phyloP scores from a whole-genome alignment of 2,329 filamentous ascomycete species.

The Hypoxylon sp. region DNA sequence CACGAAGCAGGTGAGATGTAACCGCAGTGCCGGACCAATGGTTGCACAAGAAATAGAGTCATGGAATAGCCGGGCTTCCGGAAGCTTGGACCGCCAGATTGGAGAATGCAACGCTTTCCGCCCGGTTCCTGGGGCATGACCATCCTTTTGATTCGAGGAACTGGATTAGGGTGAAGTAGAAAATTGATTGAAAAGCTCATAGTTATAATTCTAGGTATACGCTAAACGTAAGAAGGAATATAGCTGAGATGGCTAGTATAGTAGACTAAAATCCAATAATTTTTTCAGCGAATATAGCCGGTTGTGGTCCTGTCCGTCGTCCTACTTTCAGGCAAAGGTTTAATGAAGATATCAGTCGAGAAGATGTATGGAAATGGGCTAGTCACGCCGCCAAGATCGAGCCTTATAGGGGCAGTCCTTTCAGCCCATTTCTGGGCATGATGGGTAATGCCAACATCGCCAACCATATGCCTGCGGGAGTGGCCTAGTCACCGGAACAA shows the following conservation, averaged over 20 bases:
- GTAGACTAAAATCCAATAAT: constrained; percentile 21
- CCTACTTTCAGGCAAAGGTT: constrained; percentile 17
- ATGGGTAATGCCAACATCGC: constrained; percentile 10
- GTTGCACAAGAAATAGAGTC: constrained; percentile 1
- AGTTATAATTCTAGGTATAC: constrained; percentile 12
- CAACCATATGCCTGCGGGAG: constrained; percentile 13
- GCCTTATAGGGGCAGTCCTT: constrained; percentile 21
- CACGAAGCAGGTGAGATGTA: constrained; percentile 28
- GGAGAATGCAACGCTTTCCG: constrained; percentile 30
- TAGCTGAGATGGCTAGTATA: constrained; percentile 11
- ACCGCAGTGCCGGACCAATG: constrained; percentile 35
- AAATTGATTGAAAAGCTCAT: constrained; percentile 10
- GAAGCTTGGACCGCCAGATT: constrained; percentile 38
- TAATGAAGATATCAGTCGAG: constrained; percentile 11
- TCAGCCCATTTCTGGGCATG: constrained; percentile 24
- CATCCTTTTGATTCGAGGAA: constrained; percentile 13
- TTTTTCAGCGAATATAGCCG: constrained; percentile 35
- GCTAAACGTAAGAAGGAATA: constrained; percentile 19
- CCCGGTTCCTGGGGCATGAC: constrained; percentile 33
- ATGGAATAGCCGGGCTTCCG: constrained; percentile 35
- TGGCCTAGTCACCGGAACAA: constrained; percentile 16
- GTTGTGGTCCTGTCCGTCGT: constrained; percentile 15
- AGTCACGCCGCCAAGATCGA: constrained; percentile 35
- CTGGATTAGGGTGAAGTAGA: not conserved
- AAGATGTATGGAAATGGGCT: constrained; percentile 10